phyloP scores from a whole-genome alignment of 306 rosid genomes.

The Pueraria montana region DNA sequence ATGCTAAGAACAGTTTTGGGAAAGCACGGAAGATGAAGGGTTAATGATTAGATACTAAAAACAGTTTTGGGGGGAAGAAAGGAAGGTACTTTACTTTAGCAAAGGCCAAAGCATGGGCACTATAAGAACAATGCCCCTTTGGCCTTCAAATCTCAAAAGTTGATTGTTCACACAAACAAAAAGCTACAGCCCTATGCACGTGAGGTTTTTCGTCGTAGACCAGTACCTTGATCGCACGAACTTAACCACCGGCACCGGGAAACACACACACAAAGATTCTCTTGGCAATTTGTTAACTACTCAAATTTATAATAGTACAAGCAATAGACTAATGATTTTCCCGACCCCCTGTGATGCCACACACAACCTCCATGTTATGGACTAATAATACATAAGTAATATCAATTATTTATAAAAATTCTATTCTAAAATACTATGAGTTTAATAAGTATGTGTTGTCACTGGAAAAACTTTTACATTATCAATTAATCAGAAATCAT shows the following conservation, averaged over 20 bases:
- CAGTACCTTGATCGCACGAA: conserved; percentile 43
- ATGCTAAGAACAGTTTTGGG: background rate
- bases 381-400: background rate
- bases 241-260: conserved; percentile 30
- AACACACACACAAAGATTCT: conserved; percentile 40
- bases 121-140: conserved; percentile 18
- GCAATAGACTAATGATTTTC: background rate
- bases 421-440: too few relatives aligned
- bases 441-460: background rate
- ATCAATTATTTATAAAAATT: background rate
- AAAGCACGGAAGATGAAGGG: conserved; percentile 31
- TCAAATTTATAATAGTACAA: background rate
- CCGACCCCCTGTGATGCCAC: background rate
- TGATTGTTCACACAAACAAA: conserved; percentile 38
- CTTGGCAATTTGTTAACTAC: conserved; percentile 39
- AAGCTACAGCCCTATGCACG: conserved; percentile 56
- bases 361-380: conserved; percentile 3
- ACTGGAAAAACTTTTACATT: too few relatives aligned
- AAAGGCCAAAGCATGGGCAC: conserved; percentile 22
- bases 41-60: conserved; percentile 30
- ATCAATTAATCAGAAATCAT: too few relatives aligned
- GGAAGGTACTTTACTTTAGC: conserved; percentile 8
- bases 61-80: conserved; percentile 35
- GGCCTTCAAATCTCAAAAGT: conserved; percentile 24
- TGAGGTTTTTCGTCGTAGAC: conserved; percentile 50